Evolutionary conservation across 1,139 yeast genomes (phyloP).

Genomic region (Kodamaea suecica): DNA sequence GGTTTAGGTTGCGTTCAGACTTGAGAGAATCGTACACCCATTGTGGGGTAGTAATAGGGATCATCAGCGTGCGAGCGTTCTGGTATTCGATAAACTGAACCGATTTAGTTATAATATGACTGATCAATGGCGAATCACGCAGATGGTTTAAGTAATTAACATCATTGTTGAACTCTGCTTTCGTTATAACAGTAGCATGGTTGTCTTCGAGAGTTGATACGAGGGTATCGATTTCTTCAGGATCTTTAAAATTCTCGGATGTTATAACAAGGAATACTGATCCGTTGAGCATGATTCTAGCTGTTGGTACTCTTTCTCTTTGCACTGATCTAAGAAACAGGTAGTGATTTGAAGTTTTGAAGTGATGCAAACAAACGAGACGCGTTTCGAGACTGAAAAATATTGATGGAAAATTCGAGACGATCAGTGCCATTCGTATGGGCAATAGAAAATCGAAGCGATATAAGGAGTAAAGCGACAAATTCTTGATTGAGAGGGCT

Average conservation of each 20-base stretch:
- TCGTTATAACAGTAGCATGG: conserved; percentile 24
- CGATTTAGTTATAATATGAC: conserved; percentile 58
- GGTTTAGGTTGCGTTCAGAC: conserved; percentile 45
- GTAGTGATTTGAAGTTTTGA: too few species aligned
- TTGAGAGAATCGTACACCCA: conserved; percentile 60
- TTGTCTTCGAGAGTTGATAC: conserved; percentile 17
- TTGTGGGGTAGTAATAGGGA: conserved; percentile 64
- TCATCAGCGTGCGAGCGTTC: conserved; percentile 49
- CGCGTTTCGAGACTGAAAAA: too few species aligned
- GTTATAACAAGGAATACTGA: conserved; percentile 40
- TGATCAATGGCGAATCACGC: conserved; percentile 15
- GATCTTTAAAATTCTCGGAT: conserved; percentile 23
- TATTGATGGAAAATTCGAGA: too few species aligned
- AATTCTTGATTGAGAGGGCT: too few species aligned
- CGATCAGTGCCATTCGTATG: too few species aligned
- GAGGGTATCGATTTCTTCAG: conserved; percentile 21
- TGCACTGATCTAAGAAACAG: too few species aligned
- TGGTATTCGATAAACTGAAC: conserved; percentile 55
- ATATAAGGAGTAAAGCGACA: too few species aligned
- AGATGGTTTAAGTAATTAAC: conserved; percentile 22
- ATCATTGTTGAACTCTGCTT: conserved; percentile 24
- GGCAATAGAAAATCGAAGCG: too few species aligned
- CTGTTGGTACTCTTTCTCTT: too few species aligned
- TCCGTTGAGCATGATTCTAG: conserved; percentile 43
- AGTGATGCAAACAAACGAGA: too few species aligned